A percentile compares a stretch with the other conserved stretches of the same genome.
These are phyloP conservation scores for Penicillium psychrosexuale DNA, from an alignment of 2,329 filamentous ascomycete species.

Conservation along the genomic window DNA sequence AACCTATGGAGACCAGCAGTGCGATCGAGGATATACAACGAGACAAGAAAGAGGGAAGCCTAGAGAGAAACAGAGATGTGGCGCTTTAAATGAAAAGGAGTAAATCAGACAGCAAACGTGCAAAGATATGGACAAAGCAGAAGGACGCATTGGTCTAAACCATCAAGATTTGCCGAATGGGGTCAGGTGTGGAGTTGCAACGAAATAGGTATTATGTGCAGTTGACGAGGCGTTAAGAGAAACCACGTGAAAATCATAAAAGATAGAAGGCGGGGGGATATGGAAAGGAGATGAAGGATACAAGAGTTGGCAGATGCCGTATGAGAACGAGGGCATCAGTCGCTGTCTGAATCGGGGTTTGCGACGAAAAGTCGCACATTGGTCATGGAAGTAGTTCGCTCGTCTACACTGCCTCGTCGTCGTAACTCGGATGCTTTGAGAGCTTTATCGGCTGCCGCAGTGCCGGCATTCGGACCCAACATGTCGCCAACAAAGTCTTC, in stretches of 20 bases:
- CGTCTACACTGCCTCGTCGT: conserved; percentile 49
- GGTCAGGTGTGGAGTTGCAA: conserved; percentile 12
- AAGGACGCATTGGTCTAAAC: background rate
- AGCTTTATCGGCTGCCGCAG: conserved; percentile 37
- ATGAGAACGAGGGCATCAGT: conserved; percentile 21
- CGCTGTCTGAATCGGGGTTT: conserved; percentile 47
- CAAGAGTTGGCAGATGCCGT: background rate
- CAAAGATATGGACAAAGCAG: conserved; percentile 16
- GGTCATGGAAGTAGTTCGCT: conserved; percentile 48
- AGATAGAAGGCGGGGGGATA: conserved; percentile 10
- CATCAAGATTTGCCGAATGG: conserved; percentile 17
- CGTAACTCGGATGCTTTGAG: conserved; percentile 45
- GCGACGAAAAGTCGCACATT: conserved; percentile 47
- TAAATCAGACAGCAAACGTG: background rate
- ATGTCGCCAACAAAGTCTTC: conserved; percentile 55
- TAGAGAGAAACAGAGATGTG: background rate
- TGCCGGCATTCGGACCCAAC: conserved; percentile 43
- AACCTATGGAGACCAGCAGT: conserved; percentile 1
- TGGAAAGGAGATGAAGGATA: conserved; percentile 3
- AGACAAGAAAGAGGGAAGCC: background rate
- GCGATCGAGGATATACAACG: conserved; percentile 4
- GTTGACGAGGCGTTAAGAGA: conserved; percentile 9
- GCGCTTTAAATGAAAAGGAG: background rate
- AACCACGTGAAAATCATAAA: conserved; percentile 15
- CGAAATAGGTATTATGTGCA: conserved; percentile 25